A percentile compares a stretch with the other conserved stretches of the same genome.
These are phyloP conservation scores for Elsinoe australis DNA, from an alignment of 2,329 filamentous ascomycete species.

Conservation along the genomic window DNA sequence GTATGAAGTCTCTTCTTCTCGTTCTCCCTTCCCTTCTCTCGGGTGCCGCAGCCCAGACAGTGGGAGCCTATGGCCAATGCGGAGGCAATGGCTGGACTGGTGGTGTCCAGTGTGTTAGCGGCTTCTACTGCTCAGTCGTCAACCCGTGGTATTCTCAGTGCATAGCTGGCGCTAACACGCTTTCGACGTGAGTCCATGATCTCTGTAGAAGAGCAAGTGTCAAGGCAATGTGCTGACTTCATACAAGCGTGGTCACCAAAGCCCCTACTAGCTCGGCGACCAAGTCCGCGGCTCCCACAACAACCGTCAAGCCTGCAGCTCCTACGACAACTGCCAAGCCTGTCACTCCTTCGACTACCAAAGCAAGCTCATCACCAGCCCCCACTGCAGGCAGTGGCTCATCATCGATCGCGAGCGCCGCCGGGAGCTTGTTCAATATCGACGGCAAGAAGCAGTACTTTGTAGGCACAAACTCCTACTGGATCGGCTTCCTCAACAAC, in stretches of 20 bases:
- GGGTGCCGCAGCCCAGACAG: constrained; percentile 18
- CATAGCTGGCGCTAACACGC: constrained; percentile 17
- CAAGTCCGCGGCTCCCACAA: no score
- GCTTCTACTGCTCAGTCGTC: constrained; percentile 33
- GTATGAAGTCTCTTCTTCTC: not conserved
- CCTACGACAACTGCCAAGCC: constrained; percentile 12
- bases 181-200: not conserved
- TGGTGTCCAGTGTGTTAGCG: constrained; percentile 34
- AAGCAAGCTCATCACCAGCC: not conserved
- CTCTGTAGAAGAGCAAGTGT: not conserved
- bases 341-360: constrained; percentile 4
- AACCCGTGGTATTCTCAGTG: constrained; percentile 46
- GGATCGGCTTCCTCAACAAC: constrained; percentile 47
- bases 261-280: constrained; percentile 10
- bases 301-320: not conserved
- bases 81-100: constrained; percentile 40
- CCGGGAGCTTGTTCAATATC: constrained; percentile 33
- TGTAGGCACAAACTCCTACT: constrained; percentile 51
- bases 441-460: constrained; percentile 43
- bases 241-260: constrained; percentile 6
- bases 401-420: constrained; percentile 17
- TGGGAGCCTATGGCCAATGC: constrained; percentile 37
- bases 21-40: not conserved
- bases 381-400: constrained; percentile 14
- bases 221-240: not conserved